Base-by-base conservation (phyloP, 768 basidiomycete species). In the Daedalea quercina region DNA sequence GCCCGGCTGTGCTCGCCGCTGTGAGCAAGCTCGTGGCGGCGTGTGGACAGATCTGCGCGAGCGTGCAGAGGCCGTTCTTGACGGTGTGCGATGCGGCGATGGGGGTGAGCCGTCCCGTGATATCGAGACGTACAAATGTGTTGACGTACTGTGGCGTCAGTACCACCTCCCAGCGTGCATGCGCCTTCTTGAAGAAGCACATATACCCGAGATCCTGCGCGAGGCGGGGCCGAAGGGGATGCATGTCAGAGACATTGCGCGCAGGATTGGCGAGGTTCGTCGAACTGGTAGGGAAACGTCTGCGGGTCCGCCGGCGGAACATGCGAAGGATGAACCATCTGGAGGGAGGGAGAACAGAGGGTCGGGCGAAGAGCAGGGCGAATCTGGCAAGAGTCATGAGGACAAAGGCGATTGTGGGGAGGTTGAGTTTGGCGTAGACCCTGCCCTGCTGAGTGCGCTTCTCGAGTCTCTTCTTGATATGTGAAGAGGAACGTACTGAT, bases 81-180 rank as follows among this genome's bases (percentile, higher is more conserved):
- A 77, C 79, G n/a, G 69, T 90, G 8, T 87, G 85, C 60, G 87
- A 89, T 63, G 84, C 85, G 2, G 67, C 73, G 15, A 85, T 87
- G 82, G 78, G 75, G 37, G 87, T 88, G 60, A 55, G 84, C 72
- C 11, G 17, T 45, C 28, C 22, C 13, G 28, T 4, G 4, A 11
- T n/a, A 6, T 42, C 41, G n/a, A 3, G 41, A n/a, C 17, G 22
- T n/a, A n/a, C 41, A 7, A 7, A 42, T n/a, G 41, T 15, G 46
- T 19, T 45, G 2, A 19, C 22, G 24, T 22, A 34, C 9, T 20
- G n/a, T 37, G 12, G 7, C 37, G 15, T 20, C 9, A 88, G 84
- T 88, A 87, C 60, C 84, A 87, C 61, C 71, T 90, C 17, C 85
- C 88, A 0, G 80, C 85, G 3, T 88, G 85, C 61, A 71, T 90